These are phyloP conservation scores for Macrolepiota albuminosa DNA, from an alignment of 768 basidiomycete genomes.

Conservation along the genomic window DNA sequence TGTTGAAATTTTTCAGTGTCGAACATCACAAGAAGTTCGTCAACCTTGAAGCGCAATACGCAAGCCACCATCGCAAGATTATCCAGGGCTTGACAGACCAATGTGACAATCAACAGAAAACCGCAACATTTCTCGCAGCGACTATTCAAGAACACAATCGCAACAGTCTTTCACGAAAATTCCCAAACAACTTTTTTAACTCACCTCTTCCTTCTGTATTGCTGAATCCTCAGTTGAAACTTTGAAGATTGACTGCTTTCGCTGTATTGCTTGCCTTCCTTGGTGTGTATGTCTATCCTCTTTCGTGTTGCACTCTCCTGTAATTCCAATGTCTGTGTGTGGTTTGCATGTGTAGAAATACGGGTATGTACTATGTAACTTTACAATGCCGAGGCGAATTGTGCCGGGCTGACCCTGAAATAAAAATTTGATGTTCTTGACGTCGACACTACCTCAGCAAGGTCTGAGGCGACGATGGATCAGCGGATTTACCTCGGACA, in stretches of 20 bases:
- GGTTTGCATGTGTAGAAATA: background rate
- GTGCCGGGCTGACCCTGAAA: slow-evolving; percentile 5
- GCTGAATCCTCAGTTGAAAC: slow-evolving; percentile 12
- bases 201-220: slow-evolving; percentile 21
- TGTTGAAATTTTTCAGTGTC: slow-evolving; percentile 28
- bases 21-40: slow-evolving; percentile 50
- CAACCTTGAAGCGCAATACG: slow-evolving; percentile 51
- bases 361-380: background rate
- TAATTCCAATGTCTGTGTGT: background rate
- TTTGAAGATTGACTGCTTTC: slow-evolving; percentile 5
- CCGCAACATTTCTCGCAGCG: slow-evolving; percentile 28
- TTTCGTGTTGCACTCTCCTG: background rate
- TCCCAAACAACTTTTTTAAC: slow-evolving; percentile 40
- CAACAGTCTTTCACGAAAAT: slow-evolving; percentile 41
- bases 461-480: slow-evolving; percentile 10
- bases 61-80: slow-evolving; percentile 35
- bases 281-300: background rate
- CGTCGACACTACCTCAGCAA: slow-evolving; percentile 11
- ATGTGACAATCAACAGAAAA: slow-evolving; percentile 32
- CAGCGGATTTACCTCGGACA: background rate
- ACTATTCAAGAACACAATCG: slow-evolving; percentile 46
- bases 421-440: slow-evolving; percentile 14
- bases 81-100: slow-evolving; percentile 37
- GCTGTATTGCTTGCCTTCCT: background rate
- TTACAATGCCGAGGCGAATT: background rate